A percentile compares a stretch with the other conserved stretches of the same genome.
phyloP scores from a whole-genome alignment of 163 green algal species.

The Volvox carteri region DNA sequence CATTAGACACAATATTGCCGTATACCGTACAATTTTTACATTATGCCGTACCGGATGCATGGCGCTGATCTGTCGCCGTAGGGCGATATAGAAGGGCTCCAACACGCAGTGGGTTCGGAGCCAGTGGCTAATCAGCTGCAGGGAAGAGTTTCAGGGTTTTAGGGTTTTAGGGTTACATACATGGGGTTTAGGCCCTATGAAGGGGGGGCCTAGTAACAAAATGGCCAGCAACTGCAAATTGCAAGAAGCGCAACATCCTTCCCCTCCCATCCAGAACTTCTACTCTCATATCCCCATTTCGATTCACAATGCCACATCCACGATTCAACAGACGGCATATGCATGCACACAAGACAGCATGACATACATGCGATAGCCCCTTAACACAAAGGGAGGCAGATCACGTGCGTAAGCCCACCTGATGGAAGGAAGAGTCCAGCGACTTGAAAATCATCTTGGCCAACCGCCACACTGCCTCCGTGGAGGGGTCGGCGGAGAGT shows the following conservation, averaged over 20 bases:
- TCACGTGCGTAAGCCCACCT: constrained; percentile 36
- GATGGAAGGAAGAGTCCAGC: constrained; percentile 60
- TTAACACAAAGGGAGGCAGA: neutral
- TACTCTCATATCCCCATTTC: too few species aligned
- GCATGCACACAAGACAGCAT: constrained; percentile 54
- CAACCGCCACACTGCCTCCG: constrained; percentile 62
- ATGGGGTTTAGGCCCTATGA: too few species aligned
- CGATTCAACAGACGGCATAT: too few species aligned
- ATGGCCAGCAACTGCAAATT: too few species aligned
- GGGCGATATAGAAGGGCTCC: constrained; percentile 75
- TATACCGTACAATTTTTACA: neutral
- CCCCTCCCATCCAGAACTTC: too few species aligned
- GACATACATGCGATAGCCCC: neutral
- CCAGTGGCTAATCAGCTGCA: constrained; percentile 75
- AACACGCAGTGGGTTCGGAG: constrained; percentile 66
- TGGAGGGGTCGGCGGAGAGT: neutral
- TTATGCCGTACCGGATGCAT: constrained; percentile 69
- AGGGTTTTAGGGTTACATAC: too few species aligned
- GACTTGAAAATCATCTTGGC: constrained; percentile 70
- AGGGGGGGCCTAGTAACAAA: too few species aligned
- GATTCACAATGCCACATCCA: too few species aligned
- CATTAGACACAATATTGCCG: neutral
- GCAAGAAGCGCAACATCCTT: too few species aligned
- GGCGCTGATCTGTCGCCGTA: constrained; percentile 61
- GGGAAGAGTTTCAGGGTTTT: too few species aligned